These are phyloP conservation scores for Heteromeles arbutifolia DNA, from an alignment of 306 rosid species.

Conservation along the genomic window DNA sequence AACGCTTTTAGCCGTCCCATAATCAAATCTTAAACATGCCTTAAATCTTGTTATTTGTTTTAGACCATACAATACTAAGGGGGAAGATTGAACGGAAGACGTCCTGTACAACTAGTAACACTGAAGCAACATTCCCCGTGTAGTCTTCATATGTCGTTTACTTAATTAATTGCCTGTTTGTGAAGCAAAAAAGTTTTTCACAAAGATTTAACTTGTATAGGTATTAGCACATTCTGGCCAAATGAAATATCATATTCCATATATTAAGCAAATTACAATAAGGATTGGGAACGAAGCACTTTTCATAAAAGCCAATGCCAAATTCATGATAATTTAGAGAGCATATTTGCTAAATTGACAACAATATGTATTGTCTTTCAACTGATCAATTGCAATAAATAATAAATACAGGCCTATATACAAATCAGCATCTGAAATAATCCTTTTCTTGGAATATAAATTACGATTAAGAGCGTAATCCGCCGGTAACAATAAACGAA, in stretches of 20 bases:
- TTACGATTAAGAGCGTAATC: slow-evolving; percentile 16
- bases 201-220: not conserved
- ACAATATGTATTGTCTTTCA: slow-evolving; percentile 4
- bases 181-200: not conserved
- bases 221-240: not conserved
- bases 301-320: slow-evolving; percentile 10
- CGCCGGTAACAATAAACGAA: not conserved
- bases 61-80: no score
- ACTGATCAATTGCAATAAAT: slow-evolving; percentile 18
- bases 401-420: slow-evolving; percentile 41
- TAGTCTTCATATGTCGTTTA: not conserved
- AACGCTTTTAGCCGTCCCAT: no score
- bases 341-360: slow-evolving; percentile 16
- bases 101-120: no score
- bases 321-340: slow-evolving; percentile 22
- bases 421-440: slow-evolving; percentile 36
- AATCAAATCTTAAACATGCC: no score
- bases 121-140: not conserved
- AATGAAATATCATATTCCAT: not conserved
- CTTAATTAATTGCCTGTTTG: not conserved
- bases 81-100: no score
- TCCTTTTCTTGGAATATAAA: slow-evolving; percentile 22
- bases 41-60: no score
- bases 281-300: slow-evolving; percentile 1
- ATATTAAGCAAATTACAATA: not conserved